Percentiles rank a stretch among this genome's conserved stretches.
These are phyloP conservation scores for Sanghuangporus sanghuang DNA, from an alignment of 1,284 basidiomycete genomes.

Conservation along the genomic window DNA sequence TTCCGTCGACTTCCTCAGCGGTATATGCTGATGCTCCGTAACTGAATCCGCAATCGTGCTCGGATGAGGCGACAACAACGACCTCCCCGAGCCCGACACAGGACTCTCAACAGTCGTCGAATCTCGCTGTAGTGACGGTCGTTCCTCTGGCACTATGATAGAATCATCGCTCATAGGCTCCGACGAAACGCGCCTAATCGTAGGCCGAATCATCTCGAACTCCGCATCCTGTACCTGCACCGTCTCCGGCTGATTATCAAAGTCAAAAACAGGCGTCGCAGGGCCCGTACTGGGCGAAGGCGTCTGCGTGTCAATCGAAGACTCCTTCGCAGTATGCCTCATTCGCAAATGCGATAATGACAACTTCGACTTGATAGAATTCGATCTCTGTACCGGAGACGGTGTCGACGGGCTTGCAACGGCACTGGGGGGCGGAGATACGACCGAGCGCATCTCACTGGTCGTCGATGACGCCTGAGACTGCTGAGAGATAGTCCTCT, in stretches of 20 bases:
- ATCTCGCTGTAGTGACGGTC: conserved; percentile 29
- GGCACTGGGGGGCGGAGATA: conserved; percentile 20
- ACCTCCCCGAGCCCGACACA: conserved; percentile 19
- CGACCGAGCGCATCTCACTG: conserved; percentile 22
- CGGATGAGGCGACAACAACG: conserved; percentile 13
- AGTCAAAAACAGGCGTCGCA: conserved; percentile 22
- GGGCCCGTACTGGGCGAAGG: conserved; percentile 22
- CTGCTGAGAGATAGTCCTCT: conserved; percentile 11
- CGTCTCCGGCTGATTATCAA: conserved; percentile 35
- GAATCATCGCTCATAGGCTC: conserved; percentile 53
- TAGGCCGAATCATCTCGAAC: conserved; percentile 69
- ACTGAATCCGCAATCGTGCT: conserved; percentile 6
- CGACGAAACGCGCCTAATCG: conserved; percentile 38
- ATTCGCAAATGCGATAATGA: conserved; percentile 52
- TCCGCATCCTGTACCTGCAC: conserved; percentile 75
- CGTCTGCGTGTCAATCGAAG: conserved; percentile 30
- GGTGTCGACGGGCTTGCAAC: conserved; percentile 3
- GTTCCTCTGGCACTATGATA: conserved; percentile 5
- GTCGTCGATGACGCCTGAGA: conserved; percentile 17
- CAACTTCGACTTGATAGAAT: conserved; percentile 50
- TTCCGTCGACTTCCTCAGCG: conserved; percentile 4
- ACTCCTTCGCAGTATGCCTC: conserved; percentile 28
- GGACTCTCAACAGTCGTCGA: conserved; percentile 25
- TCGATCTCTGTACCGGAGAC: conserved; percentile 20
- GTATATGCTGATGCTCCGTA: conserved; percentile 8